phyloP scores from a whole-genome alignment of 208 protist species.

The Crithidia sp. region DNA sequence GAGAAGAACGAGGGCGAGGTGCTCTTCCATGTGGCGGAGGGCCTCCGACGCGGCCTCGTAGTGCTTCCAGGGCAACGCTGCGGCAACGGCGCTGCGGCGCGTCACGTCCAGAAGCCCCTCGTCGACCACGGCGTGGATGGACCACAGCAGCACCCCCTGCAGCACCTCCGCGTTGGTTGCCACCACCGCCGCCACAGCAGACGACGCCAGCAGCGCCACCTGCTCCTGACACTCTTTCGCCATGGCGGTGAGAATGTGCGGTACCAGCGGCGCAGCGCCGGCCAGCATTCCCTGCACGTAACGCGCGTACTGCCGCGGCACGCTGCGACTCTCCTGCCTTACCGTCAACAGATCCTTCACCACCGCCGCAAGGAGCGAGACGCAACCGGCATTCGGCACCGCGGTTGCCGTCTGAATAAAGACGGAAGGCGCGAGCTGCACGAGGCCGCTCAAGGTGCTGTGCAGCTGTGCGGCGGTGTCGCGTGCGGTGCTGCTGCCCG shows the following conservation, averaged over 20 bases:
- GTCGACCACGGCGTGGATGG: constrained; percentile 27
- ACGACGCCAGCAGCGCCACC: constrained; percentile 11
- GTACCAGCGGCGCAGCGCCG: constrained; percentile 16
- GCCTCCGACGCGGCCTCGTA: constrained; percentile 17
- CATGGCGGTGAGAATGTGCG: constrained; percentile 22
- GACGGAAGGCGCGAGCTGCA: constrained; percentile 21
- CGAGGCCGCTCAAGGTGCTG: constrained; percentile 19
- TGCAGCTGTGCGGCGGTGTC: constrained; percentile 22
- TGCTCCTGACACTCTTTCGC: constrained; percentile 16
- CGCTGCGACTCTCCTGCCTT: constrained; percentile 17
- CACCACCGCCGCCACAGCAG: constrained; percentile 6
- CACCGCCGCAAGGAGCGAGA: constrained; percentile 19
- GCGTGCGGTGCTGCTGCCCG: constrained; percentile 18
- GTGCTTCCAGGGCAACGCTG: constrained; percentile 18
- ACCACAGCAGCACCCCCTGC: constrained; percentile 25
- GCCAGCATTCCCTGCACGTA: constrained; percentile 31
- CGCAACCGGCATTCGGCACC: neutral
- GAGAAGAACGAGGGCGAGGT: constrained; percentile 11
- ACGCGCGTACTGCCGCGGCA: constrained; percentile 26
- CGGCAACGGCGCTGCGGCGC: constrained; percentile 9
- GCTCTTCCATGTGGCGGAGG: constrained; percentile 18
- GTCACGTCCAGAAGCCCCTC: constrained; percentile 24
- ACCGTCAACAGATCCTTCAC: constrained; percentile 31
- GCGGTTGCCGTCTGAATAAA: constrained; percentile 9
- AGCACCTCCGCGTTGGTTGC: constrained; percentile 26